Evolutionary conservation across 1,284 basidiomycete genomes (phyloP).

Genomic region (Polyporus tsugae): DNA sequence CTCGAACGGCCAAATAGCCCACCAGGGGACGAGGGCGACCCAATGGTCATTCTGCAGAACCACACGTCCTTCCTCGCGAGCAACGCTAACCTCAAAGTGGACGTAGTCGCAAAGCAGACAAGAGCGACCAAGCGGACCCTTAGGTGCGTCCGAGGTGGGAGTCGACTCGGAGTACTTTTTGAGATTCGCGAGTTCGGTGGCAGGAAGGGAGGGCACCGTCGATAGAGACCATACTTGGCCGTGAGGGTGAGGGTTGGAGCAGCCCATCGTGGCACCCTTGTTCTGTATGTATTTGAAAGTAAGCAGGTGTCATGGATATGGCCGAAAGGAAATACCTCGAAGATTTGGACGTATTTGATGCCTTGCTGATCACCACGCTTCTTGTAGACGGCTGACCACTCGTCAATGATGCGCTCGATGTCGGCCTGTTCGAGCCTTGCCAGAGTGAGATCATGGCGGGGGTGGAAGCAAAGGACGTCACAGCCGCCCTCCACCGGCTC

Average conservation of each 20-base stretch:
- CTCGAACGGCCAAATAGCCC: slow-evolving; percentile 98
- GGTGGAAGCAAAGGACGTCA: slow-evolving; percentile 92
- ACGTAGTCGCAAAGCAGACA: slow-evolving; percentile 91
- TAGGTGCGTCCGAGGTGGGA: slow-evolving; percentile 55
- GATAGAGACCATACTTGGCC: slow-evolving; percentile 92
- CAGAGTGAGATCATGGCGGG: slow-evolving; percentile 90
- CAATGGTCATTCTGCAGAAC: slow-evolving; percentile 84
- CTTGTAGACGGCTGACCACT: slow-evolving; percentile 80
- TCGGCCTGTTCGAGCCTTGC: slow-evolving; percentile 73
- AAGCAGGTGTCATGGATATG: neutral
- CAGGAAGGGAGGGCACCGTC: slow-evolving; percentile 75
- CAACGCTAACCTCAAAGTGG: slow-evolving; percentile 66
- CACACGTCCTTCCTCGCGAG: slow-evolving; percentile 63
- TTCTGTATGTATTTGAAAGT: slow-evolving; percentile 60
- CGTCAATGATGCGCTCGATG: slow-evolving; percentile 75
- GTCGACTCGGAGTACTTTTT: slow-evolving; percentile 58
- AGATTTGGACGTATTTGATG: slow-evolving; percentile 88
- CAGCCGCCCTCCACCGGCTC: slow-evolving; percentile 86
- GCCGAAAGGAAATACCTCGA: slow-evolving; percentile 64
- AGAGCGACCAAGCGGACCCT: slow-evolving; percentile 65
- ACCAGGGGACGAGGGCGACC: slow-evolving; percentile 92
- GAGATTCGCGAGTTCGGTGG: slow-evolving; percentile 70
- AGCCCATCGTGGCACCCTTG: slow-evolving; percentile 96
- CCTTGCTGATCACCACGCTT: slow-evolving; percentile 68
- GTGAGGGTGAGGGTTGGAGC: slow-evolving; percentile 95